These are phyloP conservation scores for Paragyromitra xinjiangensis DNA, from an alignment of 495 filamentous ascomycete genomes.

Conservation along the genomic window DNA sequence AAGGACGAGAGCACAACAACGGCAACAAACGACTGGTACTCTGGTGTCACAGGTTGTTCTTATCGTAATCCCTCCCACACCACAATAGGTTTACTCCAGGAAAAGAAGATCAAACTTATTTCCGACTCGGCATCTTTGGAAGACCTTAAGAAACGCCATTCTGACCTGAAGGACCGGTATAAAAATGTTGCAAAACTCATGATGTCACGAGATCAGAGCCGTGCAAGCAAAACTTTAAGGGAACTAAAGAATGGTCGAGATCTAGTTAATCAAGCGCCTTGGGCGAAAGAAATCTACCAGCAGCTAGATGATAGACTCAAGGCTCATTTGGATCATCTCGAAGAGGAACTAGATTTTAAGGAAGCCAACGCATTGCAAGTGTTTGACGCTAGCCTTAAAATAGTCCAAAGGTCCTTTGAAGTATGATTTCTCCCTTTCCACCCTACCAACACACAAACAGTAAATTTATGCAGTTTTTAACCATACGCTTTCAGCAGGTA, in stretches of 20 bases:
- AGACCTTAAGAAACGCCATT: constrained; percentile 52
- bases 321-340: constrained; percentile 34
- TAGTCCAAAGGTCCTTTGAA: constrained; percentile 44
- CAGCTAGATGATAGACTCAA: constrained; percentile 36
- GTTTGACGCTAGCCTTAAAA: constrained; percentile 43
- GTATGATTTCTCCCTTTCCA: constrained; percentile 40
- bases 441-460: constrained; percentile 10
- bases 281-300: constrained; percentile 46
- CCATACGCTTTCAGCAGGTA: constrained; percentile 31
- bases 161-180: constrained; percentile 38
- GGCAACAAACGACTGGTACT: constrained; percentile 44
- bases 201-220: constrained; percentile 43
- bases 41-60: constrained; percentile 45
- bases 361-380: constrained; percentile 44
- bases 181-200: constrained; percentile 48
- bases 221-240: constrained; percentile 50
- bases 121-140: constrained; percentile 46
- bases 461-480: constrained; percentile 28
- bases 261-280: constrained; percentile 42
- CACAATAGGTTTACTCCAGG: constrained; percentile 40
- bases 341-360: constrained; percentile 45
- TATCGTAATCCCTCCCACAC: constrained; percentile 41
- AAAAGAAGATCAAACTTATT: constrained; percentile 45
- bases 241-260: constrained; percentile 48
- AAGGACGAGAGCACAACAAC: constrained; percentile 28